Percentiles rank a stretch among this genome's conserved stretches.
These are phyloP conservation scores for Chaetomium tenue DNA, from an alignment of 495 filamentous ascomycete genomes.

Conservation along the genomic window DNA sequence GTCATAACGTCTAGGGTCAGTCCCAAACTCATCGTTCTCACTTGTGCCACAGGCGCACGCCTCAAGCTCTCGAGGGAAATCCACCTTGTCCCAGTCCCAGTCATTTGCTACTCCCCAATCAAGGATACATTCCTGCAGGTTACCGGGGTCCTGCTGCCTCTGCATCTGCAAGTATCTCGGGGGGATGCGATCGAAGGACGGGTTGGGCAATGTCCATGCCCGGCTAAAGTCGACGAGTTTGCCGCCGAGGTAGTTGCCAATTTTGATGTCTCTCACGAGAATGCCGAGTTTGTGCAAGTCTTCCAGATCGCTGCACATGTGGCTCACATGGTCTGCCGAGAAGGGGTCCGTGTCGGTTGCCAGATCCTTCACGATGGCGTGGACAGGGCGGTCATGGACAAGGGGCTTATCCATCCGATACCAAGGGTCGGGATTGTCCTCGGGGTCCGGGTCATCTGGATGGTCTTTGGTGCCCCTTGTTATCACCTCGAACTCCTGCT, in stretches of 20 bases:
- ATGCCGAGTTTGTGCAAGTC: constrained; percentile 23
- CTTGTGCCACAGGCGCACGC: not conserved
- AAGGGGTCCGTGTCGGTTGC: not conserved
- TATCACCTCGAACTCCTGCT: constrained; percentile 15
- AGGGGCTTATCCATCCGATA: constrained; percentile 5
- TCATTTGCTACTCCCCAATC: not conserved
- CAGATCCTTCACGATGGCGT: constrained; percentile 25
- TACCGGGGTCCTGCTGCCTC: not conserved
- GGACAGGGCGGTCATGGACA: constrained; percentile 10
- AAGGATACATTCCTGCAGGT: not conserved
- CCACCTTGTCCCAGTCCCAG: constrained; percentile 1
- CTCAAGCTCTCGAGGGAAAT: not conserved
- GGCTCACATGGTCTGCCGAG: not conserved
- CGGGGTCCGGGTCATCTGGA: not conserved
- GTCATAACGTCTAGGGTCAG: not conserved
- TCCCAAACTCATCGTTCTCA: not conserved
- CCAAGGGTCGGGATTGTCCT: not conserved
- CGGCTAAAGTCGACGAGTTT: constrained; percentile 27
- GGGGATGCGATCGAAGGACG: not conserved
- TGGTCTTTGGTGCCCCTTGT: not conserved
- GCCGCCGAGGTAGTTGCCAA: constrained; percentile 21
- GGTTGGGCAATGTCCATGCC: constrained; percentile 22
- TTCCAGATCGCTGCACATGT: constrained; percentile 19
- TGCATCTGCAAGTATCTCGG: not conserved
- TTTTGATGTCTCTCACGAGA: constrained; percentile 18